These are phyloP conservation scores for Phyllostachys edulis DNA, from an alignment of 176 grass and related monocot species.

Conservation along the genomic window DNA sequence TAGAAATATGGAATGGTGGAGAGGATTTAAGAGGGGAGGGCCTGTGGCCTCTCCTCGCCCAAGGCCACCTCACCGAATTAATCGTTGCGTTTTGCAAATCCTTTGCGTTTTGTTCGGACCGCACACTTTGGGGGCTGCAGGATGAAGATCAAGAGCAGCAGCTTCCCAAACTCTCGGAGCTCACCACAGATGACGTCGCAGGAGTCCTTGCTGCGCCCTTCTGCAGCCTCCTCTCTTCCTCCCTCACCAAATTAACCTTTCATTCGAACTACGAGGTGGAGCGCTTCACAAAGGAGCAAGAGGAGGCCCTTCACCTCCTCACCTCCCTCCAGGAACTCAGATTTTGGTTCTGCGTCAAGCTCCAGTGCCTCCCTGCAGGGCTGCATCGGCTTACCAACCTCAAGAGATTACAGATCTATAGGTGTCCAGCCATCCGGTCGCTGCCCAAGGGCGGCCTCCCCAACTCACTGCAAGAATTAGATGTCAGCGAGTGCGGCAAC, in stretches of 20 bases:
- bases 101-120: neutral
- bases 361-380: neutral
- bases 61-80: neutral
- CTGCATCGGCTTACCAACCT: neutral
- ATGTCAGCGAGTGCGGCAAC: fast-evolving
- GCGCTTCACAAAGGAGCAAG: slow-evolving; percentile 3
- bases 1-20: fast-evolving
- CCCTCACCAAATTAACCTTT: neutral
- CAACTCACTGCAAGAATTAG: neutral
- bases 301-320: neutral
- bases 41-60: neutral
- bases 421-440: neutral
- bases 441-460: slow-evolving; percentile 1
- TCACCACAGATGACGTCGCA: neutral
- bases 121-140: neutral
- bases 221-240: slow-evolving; percentile 16
- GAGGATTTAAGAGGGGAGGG: neutral
- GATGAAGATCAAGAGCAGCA: neutral
- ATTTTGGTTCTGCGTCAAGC: fast-evolving
- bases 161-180: neutral
- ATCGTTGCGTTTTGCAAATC: too few species aligned
- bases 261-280: fast-evolving
- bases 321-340: neutral
- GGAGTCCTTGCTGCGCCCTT: neutral
- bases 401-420: fast-evolving